phyloP scores from a whole-genome alignment of 108 stramenopile species.

The Ochromonas danica region DNA sequence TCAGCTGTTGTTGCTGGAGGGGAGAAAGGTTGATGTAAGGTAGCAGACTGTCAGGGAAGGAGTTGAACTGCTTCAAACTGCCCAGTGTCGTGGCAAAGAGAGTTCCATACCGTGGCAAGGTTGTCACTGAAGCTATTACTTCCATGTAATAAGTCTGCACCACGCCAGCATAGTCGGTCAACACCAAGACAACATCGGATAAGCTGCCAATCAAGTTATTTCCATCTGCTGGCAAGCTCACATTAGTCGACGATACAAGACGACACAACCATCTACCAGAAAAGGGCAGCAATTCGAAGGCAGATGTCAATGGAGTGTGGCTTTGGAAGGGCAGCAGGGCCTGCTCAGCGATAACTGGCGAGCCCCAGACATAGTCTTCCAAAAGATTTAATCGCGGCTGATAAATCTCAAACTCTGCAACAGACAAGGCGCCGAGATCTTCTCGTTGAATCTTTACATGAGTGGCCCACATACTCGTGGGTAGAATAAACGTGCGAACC shows the following conservation, averaged over 20 bases:
- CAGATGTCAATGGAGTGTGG: not conserved
- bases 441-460: slow-evolving; percentile 23
- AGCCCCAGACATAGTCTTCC: not conserved
- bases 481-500: not conserved
- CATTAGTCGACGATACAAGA: not conserved
- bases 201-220: not conserved
- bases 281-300: too few species aligned
- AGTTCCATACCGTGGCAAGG: slow-evolving; percentile 19
- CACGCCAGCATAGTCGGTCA: slow-evolving; percentile 28
- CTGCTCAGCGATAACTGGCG: not conserved
- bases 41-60: not conserved
- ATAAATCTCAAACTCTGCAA: slow-evolving; percentile 30
- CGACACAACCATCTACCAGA: not conserved
- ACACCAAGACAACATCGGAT: slow-evolving; percentile 13
- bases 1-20: not conserved
- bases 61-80: not conserved
- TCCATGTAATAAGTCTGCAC: not conserved
- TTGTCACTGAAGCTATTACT: not conserved
- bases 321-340: not conserved
- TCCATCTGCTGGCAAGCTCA: not conserved
- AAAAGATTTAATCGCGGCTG: not conserved
- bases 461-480: not conserved
- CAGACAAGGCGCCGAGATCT: not conserved
- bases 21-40: not conserved
- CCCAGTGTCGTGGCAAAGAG: not conserved